Evolutionary conservation across 1,284 basidiomycete species (phyloP).

Genomic region (Apiotrichum akiyoshidainum): DNA sequence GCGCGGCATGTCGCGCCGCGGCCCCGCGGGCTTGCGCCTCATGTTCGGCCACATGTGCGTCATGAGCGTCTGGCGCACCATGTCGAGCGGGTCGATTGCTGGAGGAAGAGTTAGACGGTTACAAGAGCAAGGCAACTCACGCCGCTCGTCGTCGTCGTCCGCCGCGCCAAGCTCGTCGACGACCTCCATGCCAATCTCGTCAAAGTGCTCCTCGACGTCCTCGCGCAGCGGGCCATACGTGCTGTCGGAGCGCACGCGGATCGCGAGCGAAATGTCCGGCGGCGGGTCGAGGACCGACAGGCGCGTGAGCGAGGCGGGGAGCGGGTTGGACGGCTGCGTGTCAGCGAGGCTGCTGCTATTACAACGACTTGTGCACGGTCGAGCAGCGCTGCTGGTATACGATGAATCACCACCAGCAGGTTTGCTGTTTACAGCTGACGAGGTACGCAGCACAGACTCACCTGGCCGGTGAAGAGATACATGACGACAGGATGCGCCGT

Average conservation of each 20-base stretch:
- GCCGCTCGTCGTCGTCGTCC: conserved; percentile 45
- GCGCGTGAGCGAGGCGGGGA: conserved; percentile 30
- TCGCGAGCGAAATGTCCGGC: conserved; percentile 38
- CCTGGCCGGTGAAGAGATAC: conserved; percentile 24
- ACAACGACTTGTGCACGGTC: too few relatives aligned
- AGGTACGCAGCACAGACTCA: too few relatives aligned
- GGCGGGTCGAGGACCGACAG: conserved; percentile 31
- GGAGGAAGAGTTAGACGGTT: conserved; percentile 7
- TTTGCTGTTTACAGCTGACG: too few relatives aligned
- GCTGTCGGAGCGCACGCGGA: conserved; percentile 16
- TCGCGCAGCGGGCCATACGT: not conserved
- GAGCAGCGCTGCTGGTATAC: too few relatives aligned
- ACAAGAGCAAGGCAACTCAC: conserved; percentile 24
- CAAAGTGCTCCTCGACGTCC: conserved; percentile 31
- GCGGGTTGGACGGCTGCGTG: conserved; percentile 20
- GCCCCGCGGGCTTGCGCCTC: conserved; percentile 18
- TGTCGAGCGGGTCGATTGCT: conserved; percentile 39
- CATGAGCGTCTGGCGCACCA: conserved; percentile 41
- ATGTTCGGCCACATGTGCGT: conserved; percentile 49
- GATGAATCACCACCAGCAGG: too few relatives aligned
- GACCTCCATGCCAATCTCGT: conserved; percentile 43
- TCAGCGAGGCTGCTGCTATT: not conserved
- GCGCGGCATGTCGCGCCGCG: conserved; percentile 4
- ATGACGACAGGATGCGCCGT: conserved; percentile 21
- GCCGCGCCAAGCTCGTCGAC: conserved; percentile 32